These are phyloP conservation scores for Solanum clarkiae DNA, from an alignment of 257 asterid genomes.

Conservation along the genomic window DNA sequence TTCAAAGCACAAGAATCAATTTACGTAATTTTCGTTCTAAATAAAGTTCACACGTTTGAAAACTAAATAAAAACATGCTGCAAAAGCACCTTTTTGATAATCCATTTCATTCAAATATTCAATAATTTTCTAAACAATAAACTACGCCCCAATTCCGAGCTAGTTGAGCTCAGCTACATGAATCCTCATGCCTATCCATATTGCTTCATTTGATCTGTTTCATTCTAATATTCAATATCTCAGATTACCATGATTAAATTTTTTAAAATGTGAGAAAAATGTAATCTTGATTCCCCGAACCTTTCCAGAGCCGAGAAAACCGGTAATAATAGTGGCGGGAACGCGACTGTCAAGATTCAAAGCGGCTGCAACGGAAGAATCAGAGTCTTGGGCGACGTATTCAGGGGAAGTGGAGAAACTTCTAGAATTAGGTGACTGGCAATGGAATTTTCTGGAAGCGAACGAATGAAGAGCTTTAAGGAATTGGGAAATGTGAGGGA, in stretches of 20 bases:
- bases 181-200: neutral
- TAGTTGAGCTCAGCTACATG: neutral
- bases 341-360: constrained; percentile 59
- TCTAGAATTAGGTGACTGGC: constrained; percentile 18
- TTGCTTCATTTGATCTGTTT: neutral
- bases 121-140: neutral
- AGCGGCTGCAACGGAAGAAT: constrained; percentile 54
- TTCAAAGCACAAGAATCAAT: neutral
- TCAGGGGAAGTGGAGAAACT: constrained; percentile 45
- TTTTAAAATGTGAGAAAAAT: neutral
- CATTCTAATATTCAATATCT: neutral
- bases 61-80: neutral
- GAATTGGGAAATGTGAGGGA: neutral
- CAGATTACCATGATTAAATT: neutral
- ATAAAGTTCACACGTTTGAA: neutral
- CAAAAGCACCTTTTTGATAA: neutral
- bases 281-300: constrained; percentile 9
- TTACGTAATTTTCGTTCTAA: neutral
- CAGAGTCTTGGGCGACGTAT: constrained; percentile 28
- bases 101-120: neutral
- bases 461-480: constrained; percentile 20
- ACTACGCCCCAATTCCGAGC: neutral
- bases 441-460: constrained; percentile 3
- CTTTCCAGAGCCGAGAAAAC: constrained; percentile 96
- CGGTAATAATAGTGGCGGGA: constrained; percentile 88